phyloP scores from a whole-genome alignment of 352 stramenopile species.

The Pythium diclinum region DNA sequence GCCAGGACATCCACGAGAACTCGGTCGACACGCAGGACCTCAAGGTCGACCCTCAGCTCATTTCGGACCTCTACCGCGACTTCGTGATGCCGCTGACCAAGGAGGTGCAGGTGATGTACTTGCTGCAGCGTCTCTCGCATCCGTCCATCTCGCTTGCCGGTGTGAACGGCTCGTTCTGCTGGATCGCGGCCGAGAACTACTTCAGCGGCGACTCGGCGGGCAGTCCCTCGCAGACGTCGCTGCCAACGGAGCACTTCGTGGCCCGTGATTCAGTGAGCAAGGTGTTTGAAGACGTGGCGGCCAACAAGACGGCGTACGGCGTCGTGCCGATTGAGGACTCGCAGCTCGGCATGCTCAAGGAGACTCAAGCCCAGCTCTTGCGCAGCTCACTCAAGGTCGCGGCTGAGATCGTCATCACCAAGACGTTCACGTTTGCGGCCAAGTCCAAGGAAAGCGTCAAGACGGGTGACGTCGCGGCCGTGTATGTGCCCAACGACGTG shows the following conservation, averaged over 20 bases:
- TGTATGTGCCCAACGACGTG: conserved; percentile 60
- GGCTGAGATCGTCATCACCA: conserved; percentile 66
- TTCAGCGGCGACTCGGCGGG: conserved; percentile 43
- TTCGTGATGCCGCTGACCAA: conserved; percentile 99
- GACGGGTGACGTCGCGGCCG: conserved; percentile 42
- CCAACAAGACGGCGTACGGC: conserved; percentile 79
- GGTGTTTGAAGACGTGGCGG: conserved; percentile 77
- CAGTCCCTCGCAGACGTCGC: conserved; percentile 14
- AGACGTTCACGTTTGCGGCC: conserved; percentile 68
- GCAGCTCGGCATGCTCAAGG: conserved; percentile 82
- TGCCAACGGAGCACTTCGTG: conserved; percentile 48
- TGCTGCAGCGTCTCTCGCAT: conserved; percentile 81
- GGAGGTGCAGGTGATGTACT: conserved; percentile 95
- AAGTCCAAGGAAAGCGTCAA: conserved; percentile 46
- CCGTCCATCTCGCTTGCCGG: conserved; percentile 70
- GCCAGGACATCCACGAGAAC: conserved; percentile 76
- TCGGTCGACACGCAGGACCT: conserved; percentile 40
- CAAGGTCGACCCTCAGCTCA: conserved; percentile 96
- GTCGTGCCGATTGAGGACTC: conserved; percentile 86
- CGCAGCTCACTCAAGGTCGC: conserved; percentile 73
- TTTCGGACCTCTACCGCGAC: conserved; percentile 96
- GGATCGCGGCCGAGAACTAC: conserved; percentile 61
- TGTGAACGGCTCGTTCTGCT: conserved; percentile 73
- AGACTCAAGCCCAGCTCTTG: conserved; percentile 76
- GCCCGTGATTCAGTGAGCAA: conserved; percentile 58